Base-by-base conservation (phyloP, 2,329 filamentous ascomycete genomes). In the Cladophialophora immunda region DNA sequence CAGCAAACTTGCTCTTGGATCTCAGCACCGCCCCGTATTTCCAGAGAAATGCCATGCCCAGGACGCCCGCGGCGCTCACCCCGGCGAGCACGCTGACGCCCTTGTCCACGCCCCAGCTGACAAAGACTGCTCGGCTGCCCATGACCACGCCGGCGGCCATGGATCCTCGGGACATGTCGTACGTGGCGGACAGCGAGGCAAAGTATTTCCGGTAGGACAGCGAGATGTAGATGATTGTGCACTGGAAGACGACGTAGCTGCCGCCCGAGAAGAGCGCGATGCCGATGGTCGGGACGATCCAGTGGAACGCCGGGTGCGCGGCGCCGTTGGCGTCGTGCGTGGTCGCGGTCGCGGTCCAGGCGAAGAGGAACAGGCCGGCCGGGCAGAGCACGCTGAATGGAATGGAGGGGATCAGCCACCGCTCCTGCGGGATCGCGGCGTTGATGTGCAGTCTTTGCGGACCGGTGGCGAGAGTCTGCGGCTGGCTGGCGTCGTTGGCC, bases 161-260 rank as follows among this genome's bases (percentile, higher is more conserved):
- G 22, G 27, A 50, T 22, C 38, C 38, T 17, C 58, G 45, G 8
- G 58, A 50, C 38, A 60, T 50, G 45, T 60, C 58, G 27, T 60
- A 50, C 8, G 58, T 47, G 8, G 58, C 58, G 38, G 27, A 50
- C 41, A 60, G 30, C 5, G 27, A 32, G 6, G 58, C 58, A 29
- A 60, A 50, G 45, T 60, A 60, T n/a, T 34, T 50, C 9, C 38
- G 41, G 32, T 60, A 60, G 13, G 58, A 50, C 41, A 60, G 58
- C 17, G 58, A 52, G 41, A 60, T 60, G 58, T 60, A 60, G 58
- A 50, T 50, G 58, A 60, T 60, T 9, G 41, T 50, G 58, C 58
- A 50, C n/a, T 60, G 58, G 41, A 60, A 60, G 17, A 60, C 58
- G n/a, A 50, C 38, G 41, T 34, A 60, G 38, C 27, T 32, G 25